phyloP scores from a whole-genome alignment of 2,329 filamentous ascomycete genomes.

The Colletotrichum simmondsii region DNA sequence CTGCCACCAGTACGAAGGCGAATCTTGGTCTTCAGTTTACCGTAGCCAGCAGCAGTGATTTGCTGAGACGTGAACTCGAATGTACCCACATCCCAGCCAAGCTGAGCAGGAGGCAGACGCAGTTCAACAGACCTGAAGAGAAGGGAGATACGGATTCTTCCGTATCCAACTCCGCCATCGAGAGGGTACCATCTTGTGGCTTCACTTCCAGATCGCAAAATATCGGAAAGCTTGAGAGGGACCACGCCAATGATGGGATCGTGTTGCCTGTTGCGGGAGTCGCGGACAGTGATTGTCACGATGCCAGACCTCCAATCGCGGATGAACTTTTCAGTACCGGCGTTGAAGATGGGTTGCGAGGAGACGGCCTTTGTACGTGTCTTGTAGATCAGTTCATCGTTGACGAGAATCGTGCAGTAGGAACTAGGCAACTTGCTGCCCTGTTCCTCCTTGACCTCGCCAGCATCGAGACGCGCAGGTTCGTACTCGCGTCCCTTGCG shows the following conservation, averaged over 20 bases:
- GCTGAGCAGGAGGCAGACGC: slow-evolving; percentile 82
- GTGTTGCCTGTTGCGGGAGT: slow-evolving; percentile 89
- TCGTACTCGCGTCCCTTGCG: slow-evolving; percentile 89
- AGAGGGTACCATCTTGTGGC: slow-evolving; percentile 95
- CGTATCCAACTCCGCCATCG: slow-evolving; percentile 92
- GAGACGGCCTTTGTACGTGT: slow-evolving; percentile 95
- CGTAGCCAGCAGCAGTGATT: slow-evolving; percentile 73
- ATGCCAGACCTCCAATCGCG: slow-evolving; percentile 92
- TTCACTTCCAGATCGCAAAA: slow-evolving; percentile 89
- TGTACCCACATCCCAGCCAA: slow-evolving; percentile 95
- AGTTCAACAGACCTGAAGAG: slow-evolving; percentile 92
- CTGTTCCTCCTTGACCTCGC: slow-evolving; percentile 88
- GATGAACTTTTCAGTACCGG: slow-evolving; percentile 91
- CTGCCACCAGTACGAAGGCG: slow-evolving; percentile 87
- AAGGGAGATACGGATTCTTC: slow-evolving; percentile 86
- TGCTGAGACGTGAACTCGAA: slow-evolving; percentile 85
- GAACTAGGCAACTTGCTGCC: slow-evolving; percentile 84
- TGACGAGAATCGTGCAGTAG: slow-evolving; percentile 92
- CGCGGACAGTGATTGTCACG: slow-evolving; percentile 87
- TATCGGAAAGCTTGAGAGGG: slow-evolving; percentile 85
- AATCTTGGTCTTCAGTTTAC: slow-evolving; percentile 77
- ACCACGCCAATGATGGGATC: slow-evolving; percentile 95
- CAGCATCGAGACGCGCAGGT: slow-evolving; percentile 82
- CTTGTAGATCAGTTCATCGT: slow-evolving; percentile 91
- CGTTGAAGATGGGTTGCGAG: slow-evolving; percentile 96